Evolutionary conservation across 495 filamentous ascomycete genomes (phyloP).

Genomic region (Schizothecium vesticola): DNA sequence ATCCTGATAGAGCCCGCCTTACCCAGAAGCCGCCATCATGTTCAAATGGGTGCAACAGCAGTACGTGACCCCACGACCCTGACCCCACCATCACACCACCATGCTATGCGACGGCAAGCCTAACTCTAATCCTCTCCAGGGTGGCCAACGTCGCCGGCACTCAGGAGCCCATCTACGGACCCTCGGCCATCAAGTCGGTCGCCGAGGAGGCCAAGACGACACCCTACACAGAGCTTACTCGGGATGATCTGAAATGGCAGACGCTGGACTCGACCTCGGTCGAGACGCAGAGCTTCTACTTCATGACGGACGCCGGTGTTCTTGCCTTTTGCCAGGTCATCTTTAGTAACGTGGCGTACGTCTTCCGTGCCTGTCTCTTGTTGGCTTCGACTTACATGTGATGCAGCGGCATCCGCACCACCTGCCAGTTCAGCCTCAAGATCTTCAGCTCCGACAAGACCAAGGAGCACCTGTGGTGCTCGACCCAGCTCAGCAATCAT

Average conservation of each 20-base stretch:
- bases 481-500: constrained; percentile 66
- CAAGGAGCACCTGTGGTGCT: constrained; percentile 71
- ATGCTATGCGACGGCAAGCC: not conserved
- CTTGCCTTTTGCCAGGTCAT: constrained; percentile 83
- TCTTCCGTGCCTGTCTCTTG: constrained; percentile 6
- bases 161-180: constrained; percentile 93
- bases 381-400: constrained; percentile 26
- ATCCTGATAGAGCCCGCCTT: constrained; percentile 1
- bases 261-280: constrained; percentile 78
- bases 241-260: constrained; percentile 76
- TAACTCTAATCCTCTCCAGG: constrained; percentile 39
- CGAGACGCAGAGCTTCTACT: constrained; percentile 95
- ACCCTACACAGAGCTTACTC: constrained; percentile 73
- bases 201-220: constrained; percentile 70
- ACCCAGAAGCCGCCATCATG: constrained; percentile 31
- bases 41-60: constrained; percentile 48
- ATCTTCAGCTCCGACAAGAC: constrained; percentile 68
- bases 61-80: constrained; percentile 24
- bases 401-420: constrained; percentile 77
- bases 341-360: constrained; percentile 96
- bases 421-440: constrained; percentile 86
- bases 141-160: constrained; percentile 90
- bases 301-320: constrained; percentile 71
- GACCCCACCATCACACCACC: constrained; percentile 12
- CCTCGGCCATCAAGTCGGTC: constrained; percentile 80